These are phyloP conservation scores for Immersiella caudata DNA, from an alignment of 495 filamentous ascomycete genomes.

Conservation along the genomic window DNA sequence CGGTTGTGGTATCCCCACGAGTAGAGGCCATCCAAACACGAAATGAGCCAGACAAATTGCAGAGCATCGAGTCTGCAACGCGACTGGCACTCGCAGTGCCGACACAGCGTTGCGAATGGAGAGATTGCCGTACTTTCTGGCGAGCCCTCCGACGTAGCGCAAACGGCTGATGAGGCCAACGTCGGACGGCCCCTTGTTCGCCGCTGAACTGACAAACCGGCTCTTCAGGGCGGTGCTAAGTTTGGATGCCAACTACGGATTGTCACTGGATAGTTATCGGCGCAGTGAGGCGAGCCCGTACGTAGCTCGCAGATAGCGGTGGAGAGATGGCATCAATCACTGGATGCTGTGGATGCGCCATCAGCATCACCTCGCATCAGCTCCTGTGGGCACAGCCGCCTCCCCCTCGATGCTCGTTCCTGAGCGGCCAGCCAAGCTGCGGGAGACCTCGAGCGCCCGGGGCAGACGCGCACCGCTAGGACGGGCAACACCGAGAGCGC, in stretches of 20 bases:
- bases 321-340: conserved; percentile 4
- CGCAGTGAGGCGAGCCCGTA: background rate
- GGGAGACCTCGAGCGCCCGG: background rate
- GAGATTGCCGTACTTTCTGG: background rate
- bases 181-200: background rate
- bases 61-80: conserved; percentile 15
- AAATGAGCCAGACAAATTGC: conserved; percentile 17
- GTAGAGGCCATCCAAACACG: conserved; percentile 9
- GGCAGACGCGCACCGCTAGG: background rate
- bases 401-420: background rate
- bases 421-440: background rate
- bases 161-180: background rate
- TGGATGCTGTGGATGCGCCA: conserved; percentile 1
- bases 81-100: background rate
- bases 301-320: conserved; percentile 12
- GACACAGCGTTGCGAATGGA: conserved; percentile 4
- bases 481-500: background rate
- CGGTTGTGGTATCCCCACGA: background rate
- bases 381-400: background rate
- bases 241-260: background rate
- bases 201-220: conserved; percentile 3
- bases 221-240: conserved; percentile 2
- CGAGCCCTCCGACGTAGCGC: conserved; percentile 2
- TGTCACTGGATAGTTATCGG: conserved; percentile 3
- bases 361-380: background rate